Percentiles rank a stretch among this genome's conserved stretches.
Conservation (phyloP, 257 asterid species). For the Coffea eugenioides region DNA sequence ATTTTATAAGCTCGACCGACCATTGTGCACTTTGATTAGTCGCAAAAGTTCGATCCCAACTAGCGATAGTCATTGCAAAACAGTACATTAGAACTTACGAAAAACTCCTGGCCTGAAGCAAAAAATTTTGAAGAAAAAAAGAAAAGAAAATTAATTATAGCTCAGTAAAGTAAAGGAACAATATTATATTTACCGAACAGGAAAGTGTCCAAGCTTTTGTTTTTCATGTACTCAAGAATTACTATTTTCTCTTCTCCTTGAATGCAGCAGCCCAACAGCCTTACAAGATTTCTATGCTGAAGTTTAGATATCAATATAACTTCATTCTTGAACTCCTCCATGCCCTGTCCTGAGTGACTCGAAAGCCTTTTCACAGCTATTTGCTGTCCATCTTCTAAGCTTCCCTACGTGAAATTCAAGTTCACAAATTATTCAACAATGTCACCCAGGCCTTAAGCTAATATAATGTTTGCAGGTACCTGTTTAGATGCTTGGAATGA, state of each 20-base stretch:
- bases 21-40: too few relatives aligned
- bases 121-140: too few relatives aligned
- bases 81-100: too few relatives aligned
- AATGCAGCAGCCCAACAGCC: constrained; percentile 29
- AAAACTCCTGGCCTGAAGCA: background rate
- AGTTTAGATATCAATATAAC: constrained; percentile 27
- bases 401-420: constrained; percentile 15
- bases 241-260: constrained; percentile 27
- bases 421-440: background rate
- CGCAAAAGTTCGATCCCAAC: too few relatives aligned
- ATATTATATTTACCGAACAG: constrained; percentile 28
- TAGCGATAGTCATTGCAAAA: too few relatives aligned
- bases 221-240: constrained; percentile 26
- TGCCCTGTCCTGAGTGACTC: background rate
- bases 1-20: too few relatives aligned
- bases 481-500: background rate
- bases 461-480: background rate
- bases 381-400: constrained; percentile 23
- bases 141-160: too few relatives aligned
- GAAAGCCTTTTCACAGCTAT: constrained; percentile 36
- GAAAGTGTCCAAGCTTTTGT: constrained; percentile 30
- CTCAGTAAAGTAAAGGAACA: background rate
- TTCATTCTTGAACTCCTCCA: constrained; percentile 35
- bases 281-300: constrained; percentile 33
- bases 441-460: background rate